A percentile compares a stretch with the other conserved stretches of the same genome.
Evolutionary conservation across 2,329 filamentous ascomycete genomes (phyloP).

Genomic region (Hypoxylon sp.): DNA sequence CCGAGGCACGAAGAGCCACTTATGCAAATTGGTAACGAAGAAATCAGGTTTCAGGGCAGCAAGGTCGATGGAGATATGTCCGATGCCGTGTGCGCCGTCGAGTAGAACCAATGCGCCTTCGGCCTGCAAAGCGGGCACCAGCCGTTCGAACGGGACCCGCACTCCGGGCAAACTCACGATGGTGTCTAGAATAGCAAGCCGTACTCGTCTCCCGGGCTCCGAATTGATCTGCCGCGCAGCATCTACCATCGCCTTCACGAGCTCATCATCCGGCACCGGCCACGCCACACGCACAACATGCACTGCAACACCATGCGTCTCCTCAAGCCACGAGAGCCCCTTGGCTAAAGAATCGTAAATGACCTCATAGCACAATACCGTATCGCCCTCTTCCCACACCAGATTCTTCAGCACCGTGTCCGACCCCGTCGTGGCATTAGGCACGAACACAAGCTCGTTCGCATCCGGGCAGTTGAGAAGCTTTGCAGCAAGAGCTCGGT

Average conservation of each 20-base stretch:
- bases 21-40: conserved; percentile 75
- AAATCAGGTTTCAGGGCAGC: conserved; percentile 72
- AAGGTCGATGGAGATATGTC: conserved; percentile 72
- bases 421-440: conserved; percentile 74
- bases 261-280: conserved; percentile 67
- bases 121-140: conserved; percentile 67
- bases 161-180: conserved; percentile 74
- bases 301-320: conserved; percentile 60
- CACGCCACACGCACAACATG: conserved; percentile 64
- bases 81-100: conserved; percentile 75
- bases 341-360: conserved; percentile 74
- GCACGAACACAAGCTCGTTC: conserved; percentile 66
- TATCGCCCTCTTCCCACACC: conserved; percentile 66
- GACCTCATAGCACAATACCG: conserved; percentile 72
- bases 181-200: conserved; percentile 74
- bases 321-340: conserved; percentile 68
- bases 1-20: conserved; percentile 76
- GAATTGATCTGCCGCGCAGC: conserved; percentile 54
- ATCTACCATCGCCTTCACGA: conserved; percentile 66
- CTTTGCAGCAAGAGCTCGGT: conserved; percentile 40
- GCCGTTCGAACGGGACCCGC: conserved; percentile 72
- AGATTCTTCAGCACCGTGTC: conserved; percentile 75
- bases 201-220: conserved; percentile 62
- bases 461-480: conserved; percentile 40
- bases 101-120: conserved; percentile 70